Evolutionary conservation across 345 rosid species (phyloP), one percentile per base, ranked within the genome.

Genomic region (Cardamine chenopodiifolia): DNA sequence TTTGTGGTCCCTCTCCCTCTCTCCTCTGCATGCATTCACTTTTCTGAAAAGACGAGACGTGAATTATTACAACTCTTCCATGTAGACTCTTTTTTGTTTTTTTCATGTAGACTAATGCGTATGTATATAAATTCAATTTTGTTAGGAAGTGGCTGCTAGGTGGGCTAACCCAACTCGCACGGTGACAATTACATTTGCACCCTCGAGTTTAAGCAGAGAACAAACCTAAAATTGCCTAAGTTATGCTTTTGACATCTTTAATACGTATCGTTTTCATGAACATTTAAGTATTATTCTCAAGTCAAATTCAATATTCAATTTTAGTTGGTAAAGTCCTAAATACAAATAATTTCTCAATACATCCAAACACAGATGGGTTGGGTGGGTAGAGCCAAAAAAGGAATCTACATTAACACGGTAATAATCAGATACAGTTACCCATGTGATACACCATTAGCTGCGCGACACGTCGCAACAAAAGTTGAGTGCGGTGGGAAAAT

Each of bases 21-120:
- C 39, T 29, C 35, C 28, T 45, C 20, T 49, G 56, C 28, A 65
- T 39, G 66, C 76, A 50, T 44, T 32, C 20, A 45, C 49, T 54
- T 71, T 58, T 54, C 55, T 77, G 68, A 71, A 77, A 71, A 77
- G 77, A 72, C 56, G 64, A 72, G 77, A 66, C 73, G 50, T 72
- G 69, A 72, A 71, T 40, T 59, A 31, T 62, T 62, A 49, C 25
- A 31, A 75, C 70, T 29, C 2, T 17, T 57, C 13, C 25, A 17
- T 57, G 13, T 56, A 56, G 22, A 57, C 23, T 25, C 1, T 1
- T 25, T 25, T 25, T 25, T 25, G 3, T 25, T n/a, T n/a, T n/a
- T n/a, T 25, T 25, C 26, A 25, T 3, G 26, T 25, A 25, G 26
- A 25, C 26, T 25, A 25, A 25, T 25, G 3, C 1, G 26, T 25